Conservation (phyloP, 331 rosid genomes). For the Malus hybrid region DNA sequence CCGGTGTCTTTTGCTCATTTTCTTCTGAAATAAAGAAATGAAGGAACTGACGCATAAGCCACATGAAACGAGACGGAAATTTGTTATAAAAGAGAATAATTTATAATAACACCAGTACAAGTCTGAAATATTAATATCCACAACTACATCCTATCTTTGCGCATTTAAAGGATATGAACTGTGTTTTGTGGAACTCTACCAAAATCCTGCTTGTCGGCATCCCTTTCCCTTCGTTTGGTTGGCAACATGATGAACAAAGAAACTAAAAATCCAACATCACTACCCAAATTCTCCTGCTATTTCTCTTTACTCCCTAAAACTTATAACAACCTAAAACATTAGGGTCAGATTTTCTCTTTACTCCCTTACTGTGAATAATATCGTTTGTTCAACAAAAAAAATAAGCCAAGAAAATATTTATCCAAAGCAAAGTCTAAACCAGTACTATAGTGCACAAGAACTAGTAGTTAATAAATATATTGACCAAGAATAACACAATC, state of each 20-base stretch:
- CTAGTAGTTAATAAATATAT: too few relatives aligned
- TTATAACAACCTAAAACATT: not conserved
- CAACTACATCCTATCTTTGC: not conserved
- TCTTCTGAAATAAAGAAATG: conserved; percentile 45
- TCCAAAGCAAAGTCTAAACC: too few relatives aligned
- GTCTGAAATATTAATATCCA: not conserved
- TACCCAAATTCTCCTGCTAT: not conserved
- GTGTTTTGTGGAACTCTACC: not conserved
- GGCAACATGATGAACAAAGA: not conserved
- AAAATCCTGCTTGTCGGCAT: not conserved
- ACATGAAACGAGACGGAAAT: not conserved
- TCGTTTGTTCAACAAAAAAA: too few relatives aligned
- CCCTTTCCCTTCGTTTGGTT: not conserved
- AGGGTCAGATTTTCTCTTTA: not conserved
- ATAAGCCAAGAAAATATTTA: too few relatives aligned
- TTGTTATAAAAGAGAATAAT: not conserved
- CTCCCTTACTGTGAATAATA: not conserved
- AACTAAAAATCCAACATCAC: not conserved
- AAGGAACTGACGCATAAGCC: not conserved
- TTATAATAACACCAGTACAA: not conserved
- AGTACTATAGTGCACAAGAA: too few relatives aligned
- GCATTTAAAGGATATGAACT: not conserved
- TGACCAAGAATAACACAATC: too few relatives aligned
- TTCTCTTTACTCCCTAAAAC: too few relatives aligned
- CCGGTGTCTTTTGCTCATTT: conserved; percentile 39